phyloP scores from a whole-genome alignment of 164 flowering plant genomes.

The Echeveria elegans region DNA sequence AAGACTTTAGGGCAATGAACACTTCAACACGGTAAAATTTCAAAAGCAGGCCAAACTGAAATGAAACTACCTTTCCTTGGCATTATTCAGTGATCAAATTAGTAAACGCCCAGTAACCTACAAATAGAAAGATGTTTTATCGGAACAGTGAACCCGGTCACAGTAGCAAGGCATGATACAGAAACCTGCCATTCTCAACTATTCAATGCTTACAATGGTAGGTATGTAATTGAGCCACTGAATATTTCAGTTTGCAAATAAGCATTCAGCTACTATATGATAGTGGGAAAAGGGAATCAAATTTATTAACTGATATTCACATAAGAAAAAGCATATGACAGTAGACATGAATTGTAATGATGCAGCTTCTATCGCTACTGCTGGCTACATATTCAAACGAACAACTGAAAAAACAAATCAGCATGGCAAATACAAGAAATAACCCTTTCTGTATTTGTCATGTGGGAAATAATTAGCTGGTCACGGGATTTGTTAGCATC shows the following conservation, averaged over 20 bases:
- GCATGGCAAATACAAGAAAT: neutral
- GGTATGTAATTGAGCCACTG: neutral
- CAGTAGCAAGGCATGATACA: slow-evolving; percentile 43
- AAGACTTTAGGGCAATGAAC: neutral
- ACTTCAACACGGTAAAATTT: slow-evolving; percentile 5
- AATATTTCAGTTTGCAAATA: neutral
- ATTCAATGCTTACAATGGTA: neutral
- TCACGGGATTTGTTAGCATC: neutral
- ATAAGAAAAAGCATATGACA: neutral
- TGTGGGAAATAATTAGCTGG: neutral
- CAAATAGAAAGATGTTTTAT: slow-evolving; percentile 90
- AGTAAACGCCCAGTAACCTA: slow-evolving; percentile 95
- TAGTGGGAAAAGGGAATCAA: neutral
- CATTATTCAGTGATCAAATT: slow-evolving; percentile 91
- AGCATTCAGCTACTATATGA: neutral
- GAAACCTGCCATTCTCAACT: slow-evolving; percentile 21
- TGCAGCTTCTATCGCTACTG: neutral
- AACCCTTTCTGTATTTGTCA: neutral
- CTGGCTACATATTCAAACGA: neutral
- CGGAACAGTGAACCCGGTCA: slow-evolving; percentile 65
- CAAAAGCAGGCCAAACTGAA: slow-evolving; percentile 36
- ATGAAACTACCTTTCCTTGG: slow-evolving; percentile 92
- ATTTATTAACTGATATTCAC: neutral
- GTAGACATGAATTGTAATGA: neutral
- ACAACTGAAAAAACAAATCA: neutral